Evolutionary conservation across 2,329 filamentous ascomycete genomes (phyloP).

Genomic region (Fusarium nurragi): DNA sequence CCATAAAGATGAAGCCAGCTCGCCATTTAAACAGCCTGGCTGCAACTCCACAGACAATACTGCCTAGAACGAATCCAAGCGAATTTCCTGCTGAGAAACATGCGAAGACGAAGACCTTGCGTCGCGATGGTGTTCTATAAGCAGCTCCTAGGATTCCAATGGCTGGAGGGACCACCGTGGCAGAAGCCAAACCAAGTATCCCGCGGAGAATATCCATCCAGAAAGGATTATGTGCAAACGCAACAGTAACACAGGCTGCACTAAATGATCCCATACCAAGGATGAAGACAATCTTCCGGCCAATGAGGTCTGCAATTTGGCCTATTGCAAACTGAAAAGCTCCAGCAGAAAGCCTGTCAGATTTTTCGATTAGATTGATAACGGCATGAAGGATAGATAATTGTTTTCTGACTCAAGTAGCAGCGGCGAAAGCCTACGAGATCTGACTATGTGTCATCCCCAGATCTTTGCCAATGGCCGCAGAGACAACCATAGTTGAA

Average conservation of each 20-base stretch:
- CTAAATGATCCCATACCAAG: no score
- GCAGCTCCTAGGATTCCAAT: no score
- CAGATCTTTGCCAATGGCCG: constrained; percentile 68
- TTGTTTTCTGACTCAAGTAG: constrained; percentile 50
- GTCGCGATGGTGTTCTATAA: no score
- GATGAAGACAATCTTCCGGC: no score
- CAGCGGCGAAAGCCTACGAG: constrained; percentile 73
- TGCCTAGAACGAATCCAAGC: constrained; percentile 53
- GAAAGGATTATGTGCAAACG: no score
- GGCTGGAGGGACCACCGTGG: no score
- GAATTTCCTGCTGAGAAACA: constrained; percentile 60
- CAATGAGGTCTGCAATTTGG: constrained; percentile 44
- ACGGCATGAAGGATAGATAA: not conserved
- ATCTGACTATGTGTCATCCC: constrained; percentile 70
- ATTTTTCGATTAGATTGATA: not conserved
- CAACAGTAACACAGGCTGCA: no score
- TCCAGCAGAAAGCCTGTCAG: constrained; percentile 62
- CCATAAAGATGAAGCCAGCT: constrained; percentile 66
- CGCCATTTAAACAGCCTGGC: constrained; percentile 71
- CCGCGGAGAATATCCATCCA: no score
- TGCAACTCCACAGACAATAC: constrained; percentile 69
- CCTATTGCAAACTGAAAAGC: constrained; percentile 65
- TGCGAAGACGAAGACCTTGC: constrained; percentile 49
- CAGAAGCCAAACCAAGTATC: no score
- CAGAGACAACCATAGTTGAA: constrained; percentile 68